Percentiles rank a stretch among this genome's conserved stretches.
phyloP scores from a whole-genome alignment of 768 basidiomycete genomes.

The Suillus tomentosus region DNA sequence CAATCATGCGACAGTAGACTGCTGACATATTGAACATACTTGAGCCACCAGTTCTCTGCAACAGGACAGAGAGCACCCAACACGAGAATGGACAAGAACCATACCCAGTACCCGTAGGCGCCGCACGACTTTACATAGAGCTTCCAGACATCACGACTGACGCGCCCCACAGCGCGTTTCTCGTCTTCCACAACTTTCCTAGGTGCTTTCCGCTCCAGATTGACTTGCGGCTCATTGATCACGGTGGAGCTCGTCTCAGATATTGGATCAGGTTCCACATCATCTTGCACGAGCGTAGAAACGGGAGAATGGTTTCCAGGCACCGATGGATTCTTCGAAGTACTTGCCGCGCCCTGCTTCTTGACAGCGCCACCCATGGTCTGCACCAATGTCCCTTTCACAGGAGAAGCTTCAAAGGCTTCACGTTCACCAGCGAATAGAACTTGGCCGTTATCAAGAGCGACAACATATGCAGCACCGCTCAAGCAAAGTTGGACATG shows the following conservation, averaged over 20 bases:
- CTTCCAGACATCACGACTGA: constrained; percentile 65
- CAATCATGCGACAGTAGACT: constrained; percentile 20
- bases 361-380: constrained; percentile 43
- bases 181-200: constrained; percentile 88
- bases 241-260: constrained; percentile 50
- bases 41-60: constrained; percentile 71
- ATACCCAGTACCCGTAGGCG: constrained; percentile 53
- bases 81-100: constrained; percentile 54
- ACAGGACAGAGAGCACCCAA: constrained; percentile 67
- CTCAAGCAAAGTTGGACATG: constrained; percentile 88
- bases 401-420: constrained; percentile 65
- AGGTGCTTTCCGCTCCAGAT: constrained; percentile 53
- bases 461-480: constrained; percentile 79
- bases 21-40: constrained; percentile 34
- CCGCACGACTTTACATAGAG: constrained; percentile 57
- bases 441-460: constrained; percentile 71
- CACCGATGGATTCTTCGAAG: constrained; percentile 12
- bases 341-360: constrained; percentile 41
- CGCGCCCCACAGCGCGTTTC: constrained; percentile 72
- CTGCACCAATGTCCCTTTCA: constrained; percentile 68
- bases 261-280: constrained; percentile 17
- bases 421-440: constrained; percentile 69
- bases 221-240: constrained; percentile 36
- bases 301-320: constrained; percentile 14
- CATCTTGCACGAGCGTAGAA: constrained; percentile 25